These are phyloP conservation scores for Lasiosphaeria hispida DNA, from an alignment of 495 filamentous ascomycete species.

Conservation along the genomic window DNA sequence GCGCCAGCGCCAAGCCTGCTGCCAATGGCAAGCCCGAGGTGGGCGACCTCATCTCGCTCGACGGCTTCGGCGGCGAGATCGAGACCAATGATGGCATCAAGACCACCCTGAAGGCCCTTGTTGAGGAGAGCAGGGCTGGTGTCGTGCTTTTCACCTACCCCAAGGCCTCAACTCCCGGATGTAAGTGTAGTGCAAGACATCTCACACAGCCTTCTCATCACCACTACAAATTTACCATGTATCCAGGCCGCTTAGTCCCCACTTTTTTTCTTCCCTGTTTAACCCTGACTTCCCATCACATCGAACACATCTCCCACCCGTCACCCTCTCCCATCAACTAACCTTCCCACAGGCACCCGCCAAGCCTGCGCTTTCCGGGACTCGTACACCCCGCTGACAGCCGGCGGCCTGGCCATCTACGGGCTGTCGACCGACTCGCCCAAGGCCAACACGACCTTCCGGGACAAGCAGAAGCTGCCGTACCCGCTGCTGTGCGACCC, in stretches of 20 bases:
- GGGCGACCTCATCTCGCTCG: slow-evolving; percentile 58
- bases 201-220: slow-evolving; percentile 3
- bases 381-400: slow-evolving; percentile 68
- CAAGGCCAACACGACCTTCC: slow-evolving; percentile 88
- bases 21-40: slow-evolving; percentile 29
- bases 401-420: slow-evolving; percentile 79
- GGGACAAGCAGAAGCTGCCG: slow-evolving; percentile 81
- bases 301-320: not conserved
- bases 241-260: not conserved
- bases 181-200: slow-evolving; percentile 56
- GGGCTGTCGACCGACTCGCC: slow-evolving; percentile 84
- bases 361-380: slow-evolving; percentile 95
- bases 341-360: slow-evolving; percentile 64
- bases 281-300: too few relatives aligned
- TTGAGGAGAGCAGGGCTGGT: slow-evolving; percentile 78
- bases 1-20: not conserved
- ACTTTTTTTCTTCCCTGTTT: not conserved
- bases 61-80: slow-evolving; percentile 77
- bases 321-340: slow-evolving; percentile 10
- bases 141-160: slow-evolving; percentile 95
- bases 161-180: slow-evolving; percentile 90
- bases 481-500: slow-evolving; percentile 88
- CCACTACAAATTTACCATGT: not conserved
- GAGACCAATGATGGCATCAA: slow-evolving; percentile 78
- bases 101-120: slow-evolving; percentile 71